Conservation (phyloP, 2,329 filamentous ascomycete genomes). For the Cytospora chrysosperma region DNA sequence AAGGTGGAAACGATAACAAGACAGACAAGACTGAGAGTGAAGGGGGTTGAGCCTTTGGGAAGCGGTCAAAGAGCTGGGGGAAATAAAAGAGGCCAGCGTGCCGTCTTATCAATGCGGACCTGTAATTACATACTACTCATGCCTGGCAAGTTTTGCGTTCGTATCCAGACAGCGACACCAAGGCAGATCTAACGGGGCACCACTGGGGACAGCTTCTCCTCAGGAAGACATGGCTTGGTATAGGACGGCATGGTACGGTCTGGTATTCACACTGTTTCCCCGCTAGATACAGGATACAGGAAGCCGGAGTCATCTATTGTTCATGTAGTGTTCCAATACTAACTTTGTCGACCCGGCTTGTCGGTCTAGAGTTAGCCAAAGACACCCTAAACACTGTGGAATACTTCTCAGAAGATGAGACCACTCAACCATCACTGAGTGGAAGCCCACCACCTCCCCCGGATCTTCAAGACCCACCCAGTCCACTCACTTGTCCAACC, state of each 20-base stretch:
- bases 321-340: background rate
- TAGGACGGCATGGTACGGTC: no score
- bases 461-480: slow-evolving; percentile 2
- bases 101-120: background rate
- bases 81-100: background rate
- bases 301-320: background rate
- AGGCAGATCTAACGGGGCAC: background rate
- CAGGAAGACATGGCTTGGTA: background rate
- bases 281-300: background rate
- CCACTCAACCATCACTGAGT: background rate
- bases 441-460: background rate
- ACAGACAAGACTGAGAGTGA: background rate
- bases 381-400: background rate
- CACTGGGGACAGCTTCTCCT: background rate
- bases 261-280: background rate
- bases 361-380: background rate
- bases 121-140: background rate
- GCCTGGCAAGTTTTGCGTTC: background rate
- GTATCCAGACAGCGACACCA: background rate
- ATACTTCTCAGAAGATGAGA: background rate
- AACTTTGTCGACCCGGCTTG: background rate
- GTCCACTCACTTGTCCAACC: background rate
- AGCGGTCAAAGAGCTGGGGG: background rate
- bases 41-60: background rate
- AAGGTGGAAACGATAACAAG: background rate